These are phyloP conservation scores for Silybum marianum DNA, from an alignment of 129 eudicot genomes.

Conservation along the genomic window DNA sequence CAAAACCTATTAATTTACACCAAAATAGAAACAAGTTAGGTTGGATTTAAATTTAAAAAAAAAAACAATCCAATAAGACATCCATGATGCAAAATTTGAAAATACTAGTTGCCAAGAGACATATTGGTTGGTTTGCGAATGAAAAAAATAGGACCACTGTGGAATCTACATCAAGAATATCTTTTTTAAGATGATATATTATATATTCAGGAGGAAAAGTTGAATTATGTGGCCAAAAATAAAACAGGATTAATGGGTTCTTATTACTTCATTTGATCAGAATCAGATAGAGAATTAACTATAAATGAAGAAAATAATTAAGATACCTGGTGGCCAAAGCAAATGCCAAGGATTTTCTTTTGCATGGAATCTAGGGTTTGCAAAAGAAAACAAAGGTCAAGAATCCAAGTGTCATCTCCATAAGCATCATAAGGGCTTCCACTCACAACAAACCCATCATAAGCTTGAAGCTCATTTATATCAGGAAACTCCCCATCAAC, in stretches of 20 bases:
- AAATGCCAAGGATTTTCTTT: conserved; percentile 83
- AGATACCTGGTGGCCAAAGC: conserved; percentile 91
- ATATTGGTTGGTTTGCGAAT: not conserved
- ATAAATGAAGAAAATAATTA: not conserved
- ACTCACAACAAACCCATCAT: conserved; percentile 80
- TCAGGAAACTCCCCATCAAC: conserved; percentile 74
- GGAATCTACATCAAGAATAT: conserved; percentile 2
- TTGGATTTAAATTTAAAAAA: not conserved
- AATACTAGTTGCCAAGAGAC: not conserved
- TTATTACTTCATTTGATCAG: not conserved
- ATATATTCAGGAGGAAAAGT: not conserved
- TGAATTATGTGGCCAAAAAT: not conserved
- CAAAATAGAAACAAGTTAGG: conserved; percentile 15
- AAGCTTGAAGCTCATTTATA: conserved; percentile 43
- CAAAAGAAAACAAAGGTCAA: conserved; percentile 62
- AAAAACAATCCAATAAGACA: not conserved
- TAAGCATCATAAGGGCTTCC: conserved; percentile 88
- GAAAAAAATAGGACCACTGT: not conserved
- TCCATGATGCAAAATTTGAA: not conserved
- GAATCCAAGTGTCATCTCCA: conserved; percentile 77
- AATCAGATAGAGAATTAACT: not conserved
- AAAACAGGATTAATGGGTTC: not conserved
- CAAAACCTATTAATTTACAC: conserved; percentile 47
- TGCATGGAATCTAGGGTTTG: conserved; percentile 60
- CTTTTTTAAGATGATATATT: not conserved